Base-by-base conservation (phyloP, 2,329 filamentous ascomycete species). In the Xylaria hypoxylon region DNA sequence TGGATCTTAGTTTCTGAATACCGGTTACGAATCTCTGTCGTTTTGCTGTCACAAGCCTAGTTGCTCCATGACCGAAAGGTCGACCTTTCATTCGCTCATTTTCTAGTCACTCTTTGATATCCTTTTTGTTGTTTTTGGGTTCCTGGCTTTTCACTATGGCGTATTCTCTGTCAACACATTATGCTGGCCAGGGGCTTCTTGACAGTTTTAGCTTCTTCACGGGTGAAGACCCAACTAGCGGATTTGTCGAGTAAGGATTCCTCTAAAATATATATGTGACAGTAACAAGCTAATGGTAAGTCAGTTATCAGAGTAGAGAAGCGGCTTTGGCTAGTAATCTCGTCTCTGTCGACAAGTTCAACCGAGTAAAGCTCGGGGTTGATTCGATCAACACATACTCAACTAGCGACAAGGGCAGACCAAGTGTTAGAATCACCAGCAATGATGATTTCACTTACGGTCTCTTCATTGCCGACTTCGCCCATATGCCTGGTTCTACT, bases 391-490 rank as follows among this genome's bases (percentile, higher is more conserved):
- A 80, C 57, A 75, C 62, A 2, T 83, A 82, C 67, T 68, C 68
- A 2, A 70, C 70, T 2, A 68, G 76, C 2, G 72, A 78, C 56
- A 72, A 77, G 61, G 85, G 84, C n/a, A 78, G 85, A 19, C 82
- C 83, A 10, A 92, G 89, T 68, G 85, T 94, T 44, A 86, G 91
- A 17, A 78, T 94, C 13, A 86, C 88, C 48, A 92, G 89, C 78
- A 89, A 87, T 59, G 82, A 86, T 56, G 78, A 82, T 3, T 94
- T 89, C 76, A 86, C 83, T 33, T 83, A 89, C 70, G 91, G 90
- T 0, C 84, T 93, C 10, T 88, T 93, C 71, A 88, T 94, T 56
- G 83, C 90, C 24, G 91, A 94, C 75, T 85, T 93, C 58, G 82
- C 83, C 19, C 91, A 94, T 71, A 93, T 94, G 90, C 90, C 92